Conservation (phyloP, 2,329 filamentous ascomycete species). For the Sporothrix protearum region DNA sequence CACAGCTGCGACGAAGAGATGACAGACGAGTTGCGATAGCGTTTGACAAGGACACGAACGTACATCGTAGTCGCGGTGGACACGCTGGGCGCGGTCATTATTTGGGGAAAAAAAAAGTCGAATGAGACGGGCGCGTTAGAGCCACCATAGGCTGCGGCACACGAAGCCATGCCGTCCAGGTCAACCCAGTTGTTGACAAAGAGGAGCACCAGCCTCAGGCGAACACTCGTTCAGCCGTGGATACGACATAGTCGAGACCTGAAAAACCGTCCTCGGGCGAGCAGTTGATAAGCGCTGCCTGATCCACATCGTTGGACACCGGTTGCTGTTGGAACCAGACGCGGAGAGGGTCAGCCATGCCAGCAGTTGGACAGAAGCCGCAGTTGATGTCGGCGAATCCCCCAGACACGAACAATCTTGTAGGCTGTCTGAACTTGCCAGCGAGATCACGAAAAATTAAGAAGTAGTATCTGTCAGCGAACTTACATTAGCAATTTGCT, state of each 20-base stretch:
- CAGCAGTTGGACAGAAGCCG: conserved; percentile 35
- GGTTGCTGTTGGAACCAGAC: conserved; percentile 44
- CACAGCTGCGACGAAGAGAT: conserved; percentile 55
- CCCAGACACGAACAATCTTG: conserved; percentile 52
- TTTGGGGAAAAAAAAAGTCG: conserved; percentile 18
- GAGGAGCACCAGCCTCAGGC: conserved; percentile 21
- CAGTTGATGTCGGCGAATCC: conserved; percentile 47
- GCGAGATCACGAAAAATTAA: neutral
- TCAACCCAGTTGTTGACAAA: conserved; percentile 29
- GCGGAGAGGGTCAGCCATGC: conserved; percentile 39
- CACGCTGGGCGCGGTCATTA: conserved; percentile 43
- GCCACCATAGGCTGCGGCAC: conserved; percentile 26
- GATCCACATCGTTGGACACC: neutral
- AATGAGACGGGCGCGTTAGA: conserved; percentile 20
- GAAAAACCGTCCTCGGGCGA: conserved; percentile 21
- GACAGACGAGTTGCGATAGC: conserved; percentile 46
- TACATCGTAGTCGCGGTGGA: conserved; percentile 57
- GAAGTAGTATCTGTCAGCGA: neutral
- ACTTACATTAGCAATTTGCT: conserved; percentile 26
- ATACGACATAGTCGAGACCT: conserved; percentile 49
- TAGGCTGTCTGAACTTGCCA: conserved; percentile 37
- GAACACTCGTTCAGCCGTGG: conserved; percentile 15
- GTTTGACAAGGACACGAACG: conserved; percentile 46
- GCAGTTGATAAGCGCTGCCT: conserved; percentile 23
- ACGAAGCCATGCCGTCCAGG: conserved; percentile 28